A percentile compares a stretch with the other conserved stretches of the same genome.
Conservation (phyloP, 2,329 filamentous ascomycete species). For the Macrophomina phaseolina region DNA sequence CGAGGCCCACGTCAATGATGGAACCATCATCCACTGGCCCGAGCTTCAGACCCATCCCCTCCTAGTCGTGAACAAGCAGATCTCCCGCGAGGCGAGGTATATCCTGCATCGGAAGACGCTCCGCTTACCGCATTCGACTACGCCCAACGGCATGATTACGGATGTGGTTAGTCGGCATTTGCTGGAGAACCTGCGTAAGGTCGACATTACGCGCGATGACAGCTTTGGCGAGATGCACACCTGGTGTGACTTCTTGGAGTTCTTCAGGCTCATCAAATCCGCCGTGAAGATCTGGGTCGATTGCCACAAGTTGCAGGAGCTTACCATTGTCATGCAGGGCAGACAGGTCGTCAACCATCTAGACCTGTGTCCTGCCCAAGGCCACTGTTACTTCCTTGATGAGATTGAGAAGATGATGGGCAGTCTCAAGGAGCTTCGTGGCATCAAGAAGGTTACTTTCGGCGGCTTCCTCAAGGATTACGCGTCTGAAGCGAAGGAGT, state of each 20-base stretch:
- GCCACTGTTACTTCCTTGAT: slow-evolving; percentile 26
- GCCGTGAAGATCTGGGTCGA: slow-evolving; percentile 16
- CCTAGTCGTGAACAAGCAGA: slow-evolving; percentile 22
- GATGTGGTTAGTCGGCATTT: slow-evolving; percentile 7
- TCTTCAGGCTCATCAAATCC: slow-evolving; percentile 23
- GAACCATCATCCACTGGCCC: slow-evolving; percentile 7
- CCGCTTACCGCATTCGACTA: slow-evolving; percentile 16
- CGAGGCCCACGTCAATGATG: slow-evolving; percentile 23
- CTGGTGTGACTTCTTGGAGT: slow-evolving; percentile 26
- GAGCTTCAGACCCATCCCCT: slow-evolving; percentile 6
- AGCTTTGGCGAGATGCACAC: slow-evolving; percentile 23
- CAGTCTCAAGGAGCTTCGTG: slow-evolving; percentile 16
- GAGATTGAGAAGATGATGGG: slow-evolving; percentile 23
- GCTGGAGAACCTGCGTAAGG: slow-evolving; percentile 22
- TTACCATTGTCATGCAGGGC: slow-evolving; percentile 22
- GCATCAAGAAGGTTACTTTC: slow-evolving; percentile 23
- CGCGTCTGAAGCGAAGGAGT: slow-evolving; percentile 8
- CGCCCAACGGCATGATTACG: slow-evolving; percentile 13
- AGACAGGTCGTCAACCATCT: slow-evolving; percentile 14
- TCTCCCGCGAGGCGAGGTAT: slow-evolving; percentile 13
- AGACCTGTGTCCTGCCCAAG: slow-evolving; percentile 5
- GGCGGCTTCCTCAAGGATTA: slow-evolving; percentile 21
- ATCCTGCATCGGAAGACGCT: slow-evolving; percentile 25
- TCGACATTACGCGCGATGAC: slow-evolving; percentile 23
- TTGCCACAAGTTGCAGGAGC: slow-evolving; percentile 22